These are phyloP conservation scores for Senna tora DNA, from an alignment of 306 rosid species.

Conservation along the genomic window DNA sequence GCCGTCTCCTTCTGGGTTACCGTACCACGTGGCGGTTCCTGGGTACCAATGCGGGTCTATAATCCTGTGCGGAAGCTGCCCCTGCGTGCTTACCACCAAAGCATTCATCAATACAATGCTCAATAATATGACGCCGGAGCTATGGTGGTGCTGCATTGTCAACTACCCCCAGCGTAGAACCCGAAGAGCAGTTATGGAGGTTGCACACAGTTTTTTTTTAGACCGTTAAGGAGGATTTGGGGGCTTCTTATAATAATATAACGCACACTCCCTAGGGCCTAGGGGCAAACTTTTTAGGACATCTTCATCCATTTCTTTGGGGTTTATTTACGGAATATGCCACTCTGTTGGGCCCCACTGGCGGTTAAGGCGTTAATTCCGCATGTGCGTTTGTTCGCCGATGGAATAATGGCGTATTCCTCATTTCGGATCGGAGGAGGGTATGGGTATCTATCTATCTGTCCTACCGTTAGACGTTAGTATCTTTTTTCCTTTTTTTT, in stretches of 20 bases:
- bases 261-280: not conserved
- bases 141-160: constrained; percentile 65
- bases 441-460: no score
- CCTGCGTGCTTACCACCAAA: constrained; percentile 35
- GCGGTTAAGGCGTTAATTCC: constrained; percentile 74
- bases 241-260: constrained; percentile 40
- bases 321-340: constrained; percentile 47
- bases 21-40: constrained; percentile 95
- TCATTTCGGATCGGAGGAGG: not conserved
- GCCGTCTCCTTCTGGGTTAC: constrained; percentile 92
- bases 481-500: not conserved
- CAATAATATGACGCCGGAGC: constrained; percentile 30
- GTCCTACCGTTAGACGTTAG: constrained; percentile 36
- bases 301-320: constrained; percentile 3
- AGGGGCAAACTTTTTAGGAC: constrained; percentile 26
- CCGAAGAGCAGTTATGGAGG: constrained; percentile 19
- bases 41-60: constrained; percentile 76
- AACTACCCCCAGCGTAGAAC: not conserved
- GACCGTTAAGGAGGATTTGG: constrained; percentile 45
- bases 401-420: constrained; percentile 37
- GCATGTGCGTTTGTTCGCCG: constrained; percentile 43
- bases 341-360: constrained; percentile 58
- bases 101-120: constrained; percentile 22
- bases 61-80: constrained; percentile 45
- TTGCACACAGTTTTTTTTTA: constrained; percentile 57